Base-by-base conservation (phyloP, 495 filamentous ascomycete species). In the Xylaria cubensis region DNA sequence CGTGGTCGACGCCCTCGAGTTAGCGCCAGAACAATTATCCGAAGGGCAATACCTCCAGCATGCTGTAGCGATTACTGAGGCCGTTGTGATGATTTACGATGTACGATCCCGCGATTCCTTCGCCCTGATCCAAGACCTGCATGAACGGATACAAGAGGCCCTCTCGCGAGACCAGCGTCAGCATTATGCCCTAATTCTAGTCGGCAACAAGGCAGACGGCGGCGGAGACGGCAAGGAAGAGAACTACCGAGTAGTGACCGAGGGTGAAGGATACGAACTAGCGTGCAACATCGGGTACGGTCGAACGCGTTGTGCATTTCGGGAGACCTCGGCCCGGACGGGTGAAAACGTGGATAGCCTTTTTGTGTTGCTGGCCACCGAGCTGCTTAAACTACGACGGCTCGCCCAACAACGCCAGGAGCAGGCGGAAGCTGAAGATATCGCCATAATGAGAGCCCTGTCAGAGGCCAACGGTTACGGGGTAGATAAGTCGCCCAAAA, bases 11-110 rank as follows among this genome's bases (percentile, higher is more conserved):
- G 80, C 80, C 21, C 73, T 84, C 21, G 82, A 85, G 65, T 72
- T 85, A 62, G 79, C 80, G n/a, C 75, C 79, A 19, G 44, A 72
- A 17, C 76, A 83, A 50, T 72, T 84, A 21, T 76, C 48, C 21
- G 72, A 72, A 72, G 75, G 78, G 66, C 79, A 79, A 6, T 71
- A 76, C 34, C 78, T 84, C 24, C 74, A 74, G 41, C 77, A 81
- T 53, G 82, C 83, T 4, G 76, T 82, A 44, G 71, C 75, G 46
- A 79, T 82, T 53, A 84, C 84, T 46, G 82, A 84, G 64, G 82
- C 80, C 19, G 82, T 80, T 4, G 66, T 84, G 3, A 72, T 86
- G 3, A 74, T 84, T 15, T 85, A 85, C 70, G 75, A 79, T 51
- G 81, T 83, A 24, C 70, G 66, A 58, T 80, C 81, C 50, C 64